These are phyloP conservation scores for Mucor racemosus DNA, from an alignment of 371 early-diverging fungal species.

Conservation along the genomic window DNA sequence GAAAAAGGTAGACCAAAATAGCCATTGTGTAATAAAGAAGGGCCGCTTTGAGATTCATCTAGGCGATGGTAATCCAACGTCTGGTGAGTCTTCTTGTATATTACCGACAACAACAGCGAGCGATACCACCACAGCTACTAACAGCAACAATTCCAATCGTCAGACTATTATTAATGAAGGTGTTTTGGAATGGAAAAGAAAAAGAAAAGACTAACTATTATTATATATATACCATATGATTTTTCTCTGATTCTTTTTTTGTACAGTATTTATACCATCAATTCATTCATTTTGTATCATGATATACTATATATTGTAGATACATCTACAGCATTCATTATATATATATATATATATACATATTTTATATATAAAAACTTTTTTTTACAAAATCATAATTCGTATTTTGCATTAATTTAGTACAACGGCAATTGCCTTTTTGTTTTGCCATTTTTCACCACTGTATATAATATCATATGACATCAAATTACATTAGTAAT, in stretches of 20 bases:
- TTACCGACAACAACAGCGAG: conserved; percentile 5
- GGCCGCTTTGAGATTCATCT: conserved; percentile 47
- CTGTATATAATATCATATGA: not conserved
- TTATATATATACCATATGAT: not conserved
- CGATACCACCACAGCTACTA: not conserved
- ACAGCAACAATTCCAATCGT: not conserved
- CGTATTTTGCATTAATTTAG: not conserved
- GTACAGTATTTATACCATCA: conserved; percentile 1
- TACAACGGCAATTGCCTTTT: not conserved
- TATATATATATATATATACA: not conserved
- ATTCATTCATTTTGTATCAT: not conserved
- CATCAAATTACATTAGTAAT: not conserved
- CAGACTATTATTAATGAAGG: not conserved
- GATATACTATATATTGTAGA: not conserved
- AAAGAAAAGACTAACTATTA: conserved; percentile 11
- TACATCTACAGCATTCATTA: not conserved
- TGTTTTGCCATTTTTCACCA: conserved; percentile 5
- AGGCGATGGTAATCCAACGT: conserved; percentile 19
- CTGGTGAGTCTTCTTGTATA: not conserved
- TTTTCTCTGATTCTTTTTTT: not conserved
- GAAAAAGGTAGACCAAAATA: conserved; percentile 15
- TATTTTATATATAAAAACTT: not conserved
- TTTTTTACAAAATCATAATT: not conserved
- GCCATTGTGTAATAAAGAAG: conserved; percentile 37
- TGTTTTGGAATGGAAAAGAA: conserved; percentile 26